Base-by-base conservation (phyloP, 2,329 filamentous ascomycete species). In the Aschersonia sp. region DNA sequence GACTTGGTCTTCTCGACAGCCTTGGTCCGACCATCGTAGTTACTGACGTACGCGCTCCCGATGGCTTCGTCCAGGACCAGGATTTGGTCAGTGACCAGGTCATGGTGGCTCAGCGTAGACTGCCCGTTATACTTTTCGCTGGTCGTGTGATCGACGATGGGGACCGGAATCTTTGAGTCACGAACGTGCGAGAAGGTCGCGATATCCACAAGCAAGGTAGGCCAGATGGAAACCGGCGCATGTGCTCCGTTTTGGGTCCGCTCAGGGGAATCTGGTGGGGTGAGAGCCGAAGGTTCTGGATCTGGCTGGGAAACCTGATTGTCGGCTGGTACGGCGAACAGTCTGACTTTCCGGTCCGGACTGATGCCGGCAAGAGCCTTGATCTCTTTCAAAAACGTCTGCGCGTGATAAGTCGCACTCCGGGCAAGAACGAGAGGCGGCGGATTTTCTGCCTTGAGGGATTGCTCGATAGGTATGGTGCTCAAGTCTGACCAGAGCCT, bases 61-160 rank as follows among this genome's bases (percentile, higher is more conserved):
- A 83, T 70, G 51, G 81, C 73, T 61, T 95, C 87, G 60, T 97
- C 90, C 5, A 97, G 68, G n/a, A 95, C 79, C 45, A 96, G 73
- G 4, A 81, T 78, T 57, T 86, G 79, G 52, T 87, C 81, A 33
- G 79, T 77, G n/a, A 73, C 76, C 29, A 96, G 70, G 2, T 81
- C 81, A 45, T 80, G 75, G 47, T 79, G 68, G 42, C 77, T 75
- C 44, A 96, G 65, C 2, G 76, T 79, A 50, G 78, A 72, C 29
- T 68, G 74, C 11, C 88, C 87, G 54, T 94, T 95, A 64, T 85
- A 90, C 37, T 87, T 88, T 3, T 69, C 55, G 56, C 94, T 82
- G 49, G 68, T 68, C 0, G 86, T 92, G 44, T 81, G 71, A 60
- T 97, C 90, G 42, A 63, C 49, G 33, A 66, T 51, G 1, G 50